Evolutionary conservation across 768 basidiomycete genomes (phyloP), one percentile per base, ranked within the genome.

Genomic region (Lentinula detonsa): DNA sequence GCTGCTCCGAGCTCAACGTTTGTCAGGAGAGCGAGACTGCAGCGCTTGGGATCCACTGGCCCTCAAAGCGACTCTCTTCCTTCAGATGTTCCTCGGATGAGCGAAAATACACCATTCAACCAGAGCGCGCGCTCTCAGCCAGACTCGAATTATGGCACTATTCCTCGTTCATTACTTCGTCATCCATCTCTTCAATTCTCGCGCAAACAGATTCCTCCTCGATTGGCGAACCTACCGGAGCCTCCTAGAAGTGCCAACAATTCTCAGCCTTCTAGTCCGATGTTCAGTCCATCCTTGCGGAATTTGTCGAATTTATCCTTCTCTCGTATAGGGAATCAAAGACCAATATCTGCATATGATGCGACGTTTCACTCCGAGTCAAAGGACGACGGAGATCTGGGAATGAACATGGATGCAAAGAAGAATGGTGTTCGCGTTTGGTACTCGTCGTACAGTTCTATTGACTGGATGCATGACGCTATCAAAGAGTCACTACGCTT

Each of bases 401-500:
- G 77, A 6, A 70, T 77, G 16, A 84, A 82, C 49, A 70, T 79
- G 16, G 87, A 85, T 60, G 79, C 85, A 35, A 86, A 84, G 68
- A 85, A 85, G 53, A 96, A 96, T 65, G 95, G 95, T 39, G 86
- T 93, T 60, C 88, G 93, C 31, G 91, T 94, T 37, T 91, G 88
- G 92, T 94, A 93, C 72, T 86, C 89, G 10, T 91, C 90, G 2
- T 96, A 87, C 75, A 87, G 91, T 0, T 93, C 91, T 18, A 89
- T 96, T 60, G 95, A 98, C 73, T 98, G 95, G 96, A 78, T 98
- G 58, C 96, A 98, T 67, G 96, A 98, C 75, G 84, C 92, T 43
- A 93, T 98, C 77, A 95, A 97, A 72, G 93, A 96, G 69, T 93
- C 93, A 0, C 83, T 84, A 7, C 89, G 95, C 33, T 88, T 90